Percentiles rank a stretch among this genome's conserved stretches.
phyloP scores from a whole-genome alignment of 1,284 basidiomycete species.

The Thecaphora frezii region DNA sequence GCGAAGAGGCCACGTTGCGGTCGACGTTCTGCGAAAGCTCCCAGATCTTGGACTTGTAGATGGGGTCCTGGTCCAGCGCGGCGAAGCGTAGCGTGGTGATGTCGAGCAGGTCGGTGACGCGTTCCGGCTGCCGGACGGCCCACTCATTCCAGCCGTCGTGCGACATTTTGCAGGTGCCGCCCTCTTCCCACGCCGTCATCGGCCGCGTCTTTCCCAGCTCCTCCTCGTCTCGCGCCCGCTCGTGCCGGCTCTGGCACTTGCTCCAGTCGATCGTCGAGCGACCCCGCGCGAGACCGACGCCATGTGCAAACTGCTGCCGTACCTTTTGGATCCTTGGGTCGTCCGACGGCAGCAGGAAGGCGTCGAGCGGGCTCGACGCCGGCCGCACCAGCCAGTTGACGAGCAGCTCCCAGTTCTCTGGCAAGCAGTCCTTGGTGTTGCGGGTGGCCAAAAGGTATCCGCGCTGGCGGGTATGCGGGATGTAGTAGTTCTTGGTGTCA shows the following conservation, averaged over 20 bases:
- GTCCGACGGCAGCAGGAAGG: constrained; percentile 85
- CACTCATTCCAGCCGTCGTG: constrained; percentile 94
- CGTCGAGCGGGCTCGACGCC: constrained; percentile 84
- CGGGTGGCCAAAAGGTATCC: constrained; percentile 42
- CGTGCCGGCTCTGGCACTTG: constrained; percentile 87
- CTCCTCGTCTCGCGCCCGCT: constrained; percentile 82
- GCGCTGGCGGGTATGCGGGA: constrained; percentile 73
- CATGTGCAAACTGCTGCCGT: constrained; percentile 65
- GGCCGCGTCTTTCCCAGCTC: constrained; percentile 79
- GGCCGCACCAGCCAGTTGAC: constrained; percentile 75
- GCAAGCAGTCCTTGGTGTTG: constrained; percentile 38
- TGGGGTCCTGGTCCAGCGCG: constrained; percentile 65
- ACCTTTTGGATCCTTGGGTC: constrained; percentile 88
- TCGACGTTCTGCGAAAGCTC: constrained; percentile 93
- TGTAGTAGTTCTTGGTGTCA: constrained; percentile 91
- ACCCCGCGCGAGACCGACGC: constrained; percentile 39
- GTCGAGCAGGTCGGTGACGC: constrained; percentile 91
- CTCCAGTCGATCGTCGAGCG: constrained; percentile 73
- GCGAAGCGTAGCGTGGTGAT: constrained; percentile 82
- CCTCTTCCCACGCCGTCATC: constrained; percentile 89
- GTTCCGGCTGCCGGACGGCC: constrained; percentile 84
- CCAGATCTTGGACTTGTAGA: constrained; percentile 65
- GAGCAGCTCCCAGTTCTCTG: constrained; percentile 70
- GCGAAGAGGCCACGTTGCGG: constrained; percentile 76
- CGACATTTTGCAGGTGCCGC: constrained; percentile 82